Evolutionary conservation across 345 rosid species (phyloP), one percentile per base, ranked within the genome.

Genomic region (Clarkia xantiana): DNA sequence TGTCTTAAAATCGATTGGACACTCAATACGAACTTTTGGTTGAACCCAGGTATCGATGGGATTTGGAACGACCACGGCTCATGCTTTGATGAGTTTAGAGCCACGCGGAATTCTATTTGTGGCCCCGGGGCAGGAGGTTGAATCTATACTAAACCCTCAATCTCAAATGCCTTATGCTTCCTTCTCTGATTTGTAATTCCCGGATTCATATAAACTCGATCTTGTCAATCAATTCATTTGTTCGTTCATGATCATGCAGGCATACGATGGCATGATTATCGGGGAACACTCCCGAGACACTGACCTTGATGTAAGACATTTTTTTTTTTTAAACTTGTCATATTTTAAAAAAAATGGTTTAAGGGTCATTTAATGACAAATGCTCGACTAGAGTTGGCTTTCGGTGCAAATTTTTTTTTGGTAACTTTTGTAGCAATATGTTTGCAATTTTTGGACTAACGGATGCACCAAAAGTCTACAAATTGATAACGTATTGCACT

Each of bases 211-310:
- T n/a, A n/a, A n/a, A n/a, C n/a, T n/a, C n/a, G n/a, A n/a, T n/a
- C n/a, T 11, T 46, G 3, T 46, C 29, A 46, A 14, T 34, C 5
- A 10, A 19, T 18, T 16, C 0, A 45, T 5, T 45, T 45, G 20
- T 11, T 7, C 45, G n/a, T 43, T 43, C 0, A 43, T 43, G 3
- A 15, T 12, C 46, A 40, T 49, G 64, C 86, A 91, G 98, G 13
- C 98, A 9, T 91, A 91, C 54, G 98, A 91, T 67, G 98, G 98
- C 59, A 91, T 86, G 96, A 80, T 91, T 56, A 72, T 91, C 17
- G 98, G 98, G 61, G 98, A 91, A 69, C 96, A 91, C 71, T 76
- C 98, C 61, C 72, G 98, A 60, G 98, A 86, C 62, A 55, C 84
- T 3, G 98, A 91, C 74, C 96, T 91, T 20, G 98, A 91, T 69